Evolutionary conservation across 345 rosid species (phyloP), one percentile per base, ranked within the genome.

Genomic region (Odontarrhena argentea): DNA sequence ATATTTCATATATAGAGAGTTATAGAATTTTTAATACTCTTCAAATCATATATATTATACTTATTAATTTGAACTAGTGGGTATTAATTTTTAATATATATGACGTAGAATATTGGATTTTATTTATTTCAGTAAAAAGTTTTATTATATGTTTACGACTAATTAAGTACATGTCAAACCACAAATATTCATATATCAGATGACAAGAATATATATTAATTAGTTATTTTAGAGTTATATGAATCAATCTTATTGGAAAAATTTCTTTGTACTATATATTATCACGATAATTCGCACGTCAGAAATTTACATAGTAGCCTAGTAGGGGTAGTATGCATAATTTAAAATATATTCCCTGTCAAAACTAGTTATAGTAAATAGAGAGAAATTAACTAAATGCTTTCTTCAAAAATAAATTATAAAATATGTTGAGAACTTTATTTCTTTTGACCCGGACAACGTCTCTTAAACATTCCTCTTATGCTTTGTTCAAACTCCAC

Each of bases 381-480:
- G 45, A 24, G 35, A 60, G 37, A 70, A 22, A 61, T 30, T 60
- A 34, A 8, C 25, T 57, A 42, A 18, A 12, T 28, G 44, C 11
- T 15, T 41, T 18, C 22, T 18, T 18, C 22, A 18, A 38, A 24
- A 11, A 15, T 18, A 32, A 48, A 32, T 40, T 49, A 48, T 30
- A 46, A 56, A 18, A 15, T 26, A 28, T n/a, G 32, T 7, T 28
- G 34, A 9, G 37, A 34, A 65, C 34, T 65, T 50, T 50, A 18
- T 32, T 24, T 12, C 26, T 15, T 15, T 73, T 65, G 71, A 73
- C 76, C 3, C 62, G 71, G 76, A 44, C 58, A 73, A 73, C 76
- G 76, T 73, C 55, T 73, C 59, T n/a, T 50, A 58, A 65, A 65
- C 71, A 73, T 73, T 73, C 70, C 64, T 50, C 47, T 12, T 38